These are phyloP conservation scores for Trypanosoma conorhini DNA, from an alignment of 208 protist species.

Conservation along the genomic window DNA sequence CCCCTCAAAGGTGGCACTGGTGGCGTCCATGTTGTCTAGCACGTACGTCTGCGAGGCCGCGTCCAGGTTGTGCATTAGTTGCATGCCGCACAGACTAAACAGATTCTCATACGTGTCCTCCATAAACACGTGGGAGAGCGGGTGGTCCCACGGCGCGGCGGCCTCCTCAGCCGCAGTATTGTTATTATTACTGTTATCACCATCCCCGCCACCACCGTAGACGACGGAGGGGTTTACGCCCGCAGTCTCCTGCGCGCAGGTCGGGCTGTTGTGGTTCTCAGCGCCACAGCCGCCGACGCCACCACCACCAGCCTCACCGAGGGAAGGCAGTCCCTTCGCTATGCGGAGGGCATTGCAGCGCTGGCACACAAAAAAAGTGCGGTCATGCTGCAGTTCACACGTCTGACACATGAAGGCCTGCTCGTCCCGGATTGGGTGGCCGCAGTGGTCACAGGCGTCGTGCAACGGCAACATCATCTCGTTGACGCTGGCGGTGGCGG, in stretches of 20 bases:
- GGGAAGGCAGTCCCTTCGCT: background rate
- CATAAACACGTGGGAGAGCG: slow-evolving; percentile 74
- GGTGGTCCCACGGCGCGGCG: slow-evolving; percentile 46
- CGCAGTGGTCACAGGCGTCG: slow-evolving; percentile 75
- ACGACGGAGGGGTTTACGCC: background rate
- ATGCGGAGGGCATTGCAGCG: slow-evolving; percentile 69
- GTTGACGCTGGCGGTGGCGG: slow-evolving; percentile 41
- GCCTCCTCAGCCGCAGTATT: background rate
- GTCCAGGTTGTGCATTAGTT: slow-evolving; percentile 53
- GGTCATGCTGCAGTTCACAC: slow-evolving; percentile 62
- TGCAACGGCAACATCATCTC: slow-evolving; percentile 78
- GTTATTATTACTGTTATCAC: slow-evolving; percentile 4
- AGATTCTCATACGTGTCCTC: slow-evolving; percentile 86
- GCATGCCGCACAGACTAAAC: slow-evolving; percentile 60
- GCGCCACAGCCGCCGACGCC: background rate
- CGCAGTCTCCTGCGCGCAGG: background rate
- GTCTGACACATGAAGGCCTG: slow-evolving; percentile 77
- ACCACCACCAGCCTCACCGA: slow-evolving; percentile 9
- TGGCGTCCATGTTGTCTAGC: slow-evolving; percentile 23
- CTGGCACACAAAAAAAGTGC: slow-evolving; percentile 66
- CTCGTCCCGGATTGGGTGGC: slow-evolving; percentile 44
- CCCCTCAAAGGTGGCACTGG: slow-evolving; percentile 10
- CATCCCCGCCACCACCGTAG: background rate
- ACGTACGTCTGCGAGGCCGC: slow-evolving; percentile 41
- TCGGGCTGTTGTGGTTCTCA: background rate